Evolutionary conservation across 306 rosid species (phyloP).

Genomic region (Mimosa bimucronata): DNA sequence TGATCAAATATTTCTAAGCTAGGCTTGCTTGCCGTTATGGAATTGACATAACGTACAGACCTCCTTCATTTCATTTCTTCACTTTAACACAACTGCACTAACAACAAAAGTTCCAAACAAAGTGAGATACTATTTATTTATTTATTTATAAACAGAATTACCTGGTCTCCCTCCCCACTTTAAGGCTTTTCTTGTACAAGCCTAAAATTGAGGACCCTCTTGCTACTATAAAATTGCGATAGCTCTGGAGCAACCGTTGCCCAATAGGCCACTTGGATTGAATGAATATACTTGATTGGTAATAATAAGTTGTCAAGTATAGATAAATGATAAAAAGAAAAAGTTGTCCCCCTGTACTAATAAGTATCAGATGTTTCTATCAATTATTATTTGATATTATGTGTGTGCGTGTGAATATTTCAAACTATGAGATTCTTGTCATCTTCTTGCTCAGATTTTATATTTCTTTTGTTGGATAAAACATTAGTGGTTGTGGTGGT

Average conservation of each 20-base stretch:
- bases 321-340: not conserved
- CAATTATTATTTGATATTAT: not conserved
- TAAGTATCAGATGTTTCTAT: not conserved
- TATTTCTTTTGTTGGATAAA: not conserved
- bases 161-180: conserved; percentile 10
- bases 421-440: not conserved
- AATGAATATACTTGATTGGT: not conserved
- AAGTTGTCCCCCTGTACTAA: not conserved
- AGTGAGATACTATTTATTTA: not conserved
- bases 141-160: not conserved
- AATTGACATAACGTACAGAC: conserved; percentile 32
- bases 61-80: conserved; percentile 26
- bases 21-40: conserved; percentile 24
- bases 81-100: not conserved
- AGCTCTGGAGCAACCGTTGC: conserved; percentile 25
- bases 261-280: conserved; percentile 10
- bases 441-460: not conserved
- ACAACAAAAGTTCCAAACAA: conserved; percentile 12
- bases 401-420: not conserved
- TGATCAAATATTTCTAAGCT: conserved; percentile 6
- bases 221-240: conserved; percentile 16
- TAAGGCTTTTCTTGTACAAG: conserved; percentile 25
- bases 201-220: conserved; percentile 1
- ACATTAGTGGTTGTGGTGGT: not conserved
- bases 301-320: not conserved